These are phyloP conservation scores for Calonectria crousiana DNA, from an alignment of 2,329 filamentous ascomycete species.

Conservation along the genomic window DNA sequence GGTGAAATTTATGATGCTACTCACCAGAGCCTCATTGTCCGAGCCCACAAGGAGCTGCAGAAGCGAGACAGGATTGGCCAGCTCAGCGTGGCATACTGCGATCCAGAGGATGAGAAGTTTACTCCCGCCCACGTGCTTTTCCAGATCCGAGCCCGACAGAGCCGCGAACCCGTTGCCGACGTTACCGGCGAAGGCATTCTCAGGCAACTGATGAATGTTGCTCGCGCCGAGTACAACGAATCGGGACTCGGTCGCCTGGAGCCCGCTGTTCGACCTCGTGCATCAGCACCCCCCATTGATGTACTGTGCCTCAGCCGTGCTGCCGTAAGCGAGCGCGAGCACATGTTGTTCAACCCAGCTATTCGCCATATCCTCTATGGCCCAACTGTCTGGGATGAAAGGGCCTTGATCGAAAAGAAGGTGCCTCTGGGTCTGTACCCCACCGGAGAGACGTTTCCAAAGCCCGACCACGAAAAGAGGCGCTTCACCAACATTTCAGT, in stretches of 20 bases:
- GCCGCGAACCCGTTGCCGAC: slow-evolving; percentile 75
- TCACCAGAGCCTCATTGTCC: slow-evolving; percentile 78
- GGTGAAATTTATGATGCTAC: slow-evolving; percentile 79
- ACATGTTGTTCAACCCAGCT: slow-evolving; percentile 81
- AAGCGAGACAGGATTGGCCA: slow-evolving; percentile 72
- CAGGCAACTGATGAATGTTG: slow-evolving; percentile 82
- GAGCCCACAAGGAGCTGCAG: slow-evolving; percentile 72
- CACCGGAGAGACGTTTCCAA: slow-evolving; percentile 74
- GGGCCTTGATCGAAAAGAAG: slow-evolving; percentile 79
- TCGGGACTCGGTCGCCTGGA: slow-evolving; percentile 84
- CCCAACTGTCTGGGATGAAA: slow-evolving; percentile 73
- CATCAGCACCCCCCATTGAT: slow-evolving; percentile 87
- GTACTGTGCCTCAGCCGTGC: slow-evolving; percentile 79
- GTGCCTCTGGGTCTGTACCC: slow-evolving; percentile 76
- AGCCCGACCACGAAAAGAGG: slow-evolving; percentile 83
- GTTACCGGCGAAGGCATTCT: slow-evolving; percentile 80
- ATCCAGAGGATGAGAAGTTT: slow-evolving; percentile 70
- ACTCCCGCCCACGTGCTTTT: slow-evolving; percentile 83
- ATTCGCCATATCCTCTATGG: slow-evolving; percentile 84
- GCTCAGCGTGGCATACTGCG: slow-evolving; percentile 78
- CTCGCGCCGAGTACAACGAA: slow-evolving; percentile 72
- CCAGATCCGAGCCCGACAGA: slow-evolving; percentile 79
- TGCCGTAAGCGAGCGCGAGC: slow-evolving; percentile 74
- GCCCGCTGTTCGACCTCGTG: slow-evolving; percentile 81
- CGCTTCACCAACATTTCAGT: slow-evolving; percentile 92